phyloP scores from a whole-genome alignment of 305 asterid genomes.

The Caryopteris hybrid region DNA sequence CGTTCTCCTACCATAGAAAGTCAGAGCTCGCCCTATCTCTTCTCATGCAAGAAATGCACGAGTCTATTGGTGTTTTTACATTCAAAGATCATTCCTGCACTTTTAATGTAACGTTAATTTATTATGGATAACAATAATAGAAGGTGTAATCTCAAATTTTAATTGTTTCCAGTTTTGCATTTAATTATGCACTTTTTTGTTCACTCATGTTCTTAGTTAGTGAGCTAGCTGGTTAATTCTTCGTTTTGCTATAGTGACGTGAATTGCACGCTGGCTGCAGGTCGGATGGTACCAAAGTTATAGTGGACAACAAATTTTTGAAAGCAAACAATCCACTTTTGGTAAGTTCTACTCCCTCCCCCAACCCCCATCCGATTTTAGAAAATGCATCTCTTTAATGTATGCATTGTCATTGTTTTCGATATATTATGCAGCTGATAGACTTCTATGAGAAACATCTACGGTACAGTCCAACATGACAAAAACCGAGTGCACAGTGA shows the following conservation, averaged over 20 bases:
- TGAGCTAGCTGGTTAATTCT: background rate
- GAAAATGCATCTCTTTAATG: background rate
- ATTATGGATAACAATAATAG: background rate
- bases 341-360: constrained; percentile 31
- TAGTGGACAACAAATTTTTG: constrained; percentile 78
- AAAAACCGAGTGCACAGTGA: constrained; percentile 10
- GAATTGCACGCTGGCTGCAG: constrained; percentile 37
- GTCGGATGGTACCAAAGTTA: constrained; percentile 76
- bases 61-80: background rate
- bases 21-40: background rate
- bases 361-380: background rate
- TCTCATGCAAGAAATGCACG: background rate
- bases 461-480: constrained; percentile 47
- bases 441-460: constrained; percentile 71
- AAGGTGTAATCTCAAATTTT: background rate
- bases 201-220: background rate
- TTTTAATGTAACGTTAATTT: background rate
- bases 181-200: background rate
- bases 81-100: background rate
- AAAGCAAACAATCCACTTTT: constrained; percentile 72
- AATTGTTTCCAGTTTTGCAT: background rate
- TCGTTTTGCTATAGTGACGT: background rate
- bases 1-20: background rate
- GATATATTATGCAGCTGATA: constrained; percentile 54
- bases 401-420: constrained; percentile 1